phyloP scores from a whole-genome alignment of 345 rosid species.

The Melastoma malabathricum region DNA sequence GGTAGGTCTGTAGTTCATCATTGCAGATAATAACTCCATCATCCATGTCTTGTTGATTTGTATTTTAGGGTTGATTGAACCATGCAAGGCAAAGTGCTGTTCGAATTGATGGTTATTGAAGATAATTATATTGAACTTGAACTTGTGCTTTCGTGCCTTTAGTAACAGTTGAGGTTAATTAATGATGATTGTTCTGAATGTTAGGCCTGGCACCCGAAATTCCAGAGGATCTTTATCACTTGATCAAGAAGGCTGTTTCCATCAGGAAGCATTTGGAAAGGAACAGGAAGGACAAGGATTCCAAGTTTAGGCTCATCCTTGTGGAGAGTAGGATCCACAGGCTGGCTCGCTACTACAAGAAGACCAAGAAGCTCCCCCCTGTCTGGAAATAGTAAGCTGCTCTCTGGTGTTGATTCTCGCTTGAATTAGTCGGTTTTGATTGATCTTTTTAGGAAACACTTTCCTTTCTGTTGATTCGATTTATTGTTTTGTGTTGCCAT shows the following conservation, averaged over 20 bases:
- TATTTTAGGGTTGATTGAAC: neutral
- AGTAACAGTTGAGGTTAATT: neutral
- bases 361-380: constrained; percentile 18
- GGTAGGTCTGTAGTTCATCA: too few species aligned
- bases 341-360: constrained; percentile 26
- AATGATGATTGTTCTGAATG: neutral
- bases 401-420: neutral
- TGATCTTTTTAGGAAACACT: neutral
- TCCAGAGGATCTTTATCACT: constrained; percentile 40
- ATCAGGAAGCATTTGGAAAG: constrained; percentile 43
- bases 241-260: constrained; percentile 44
- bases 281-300: constrained; percentile 28
- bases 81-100: neutral
- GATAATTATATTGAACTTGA: too few species aligned
- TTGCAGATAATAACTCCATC: too few species aligned
- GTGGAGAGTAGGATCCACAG: constrained; percentile 46
- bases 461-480: neutral
- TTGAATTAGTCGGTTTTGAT: neutral
- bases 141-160: too few species aligned
- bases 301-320: constrained; percentile 29
- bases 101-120: too few species aligned
- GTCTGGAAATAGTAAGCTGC: constrained; percentile 16
- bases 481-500: neutral
- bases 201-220: constrained; percentile 33
- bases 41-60: too few species aligned